These are phyloP conservation scores for Mycena galopus DNA, from an alignment of 768 basidiomycete genomes.

Conservation along the genomic window DNA sequence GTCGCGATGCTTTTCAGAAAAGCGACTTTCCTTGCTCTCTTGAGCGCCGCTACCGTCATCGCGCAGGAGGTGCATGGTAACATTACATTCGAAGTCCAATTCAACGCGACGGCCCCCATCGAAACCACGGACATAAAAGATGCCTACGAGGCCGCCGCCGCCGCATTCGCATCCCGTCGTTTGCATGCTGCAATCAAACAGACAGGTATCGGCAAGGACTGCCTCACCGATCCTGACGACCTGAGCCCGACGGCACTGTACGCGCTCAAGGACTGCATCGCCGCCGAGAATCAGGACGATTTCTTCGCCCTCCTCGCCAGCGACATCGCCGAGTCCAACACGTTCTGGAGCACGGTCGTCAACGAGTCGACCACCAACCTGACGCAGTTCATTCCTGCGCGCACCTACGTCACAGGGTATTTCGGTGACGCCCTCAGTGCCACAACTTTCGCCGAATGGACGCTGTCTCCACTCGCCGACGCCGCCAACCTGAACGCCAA, in stretches of 20 bases:
- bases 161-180: neutral
- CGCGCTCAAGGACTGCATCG: neutral
- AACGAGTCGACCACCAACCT: neutral
- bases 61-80: neutral
- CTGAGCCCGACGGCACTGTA: neutral
- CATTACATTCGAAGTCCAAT: neutral
- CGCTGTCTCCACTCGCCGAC: neutral
- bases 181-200: too few species aligned
- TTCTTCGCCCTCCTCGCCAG: neutral
- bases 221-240: neutral
- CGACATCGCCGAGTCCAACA: neutral
- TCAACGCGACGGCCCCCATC: neutral
- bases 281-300: neutral
- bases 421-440: neutral
- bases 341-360: neutral
- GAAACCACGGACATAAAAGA: neutral
- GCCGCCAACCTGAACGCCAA: neutral
- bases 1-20: too few species aligned
- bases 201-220: too few species aligned
- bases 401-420: neutral
- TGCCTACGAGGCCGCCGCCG: neutral
- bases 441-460: neutral
- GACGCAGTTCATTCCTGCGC: neutral
- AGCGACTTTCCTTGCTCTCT: conserved; percentile 1
- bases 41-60: neutral